Evolutionary conservation across 805 yeast genomes (phyloP), one percentile per base, ranked within the genome.

Genomic region (Saturnispora sanitii): DNA sequence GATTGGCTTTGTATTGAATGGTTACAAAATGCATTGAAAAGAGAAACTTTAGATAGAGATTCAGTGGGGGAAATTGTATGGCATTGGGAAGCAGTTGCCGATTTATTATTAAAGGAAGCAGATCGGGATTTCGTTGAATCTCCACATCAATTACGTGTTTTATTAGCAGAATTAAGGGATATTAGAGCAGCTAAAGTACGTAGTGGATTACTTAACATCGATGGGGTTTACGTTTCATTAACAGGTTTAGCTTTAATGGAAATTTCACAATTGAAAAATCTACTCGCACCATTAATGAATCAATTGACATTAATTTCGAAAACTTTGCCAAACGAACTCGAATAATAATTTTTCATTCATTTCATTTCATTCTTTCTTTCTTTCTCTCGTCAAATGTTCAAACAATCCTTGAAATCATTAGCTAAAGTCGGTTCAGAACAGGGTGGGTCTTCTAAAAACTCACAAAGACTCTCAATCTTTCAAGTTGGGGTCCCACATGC

Each of bases 61-160:
- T 12, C 16, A 6, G 30, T 27, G n/a, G 7, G n/a, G 6, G n/a
- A 11, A 12, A 27, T 27, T 11, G 16, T 97, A 0, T 79, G 81
- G 77, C 75, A 80, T 55, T 92, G 98, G 98, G 65, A 87, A 18
- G 95, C 90, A 38, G 55, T 82, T 1, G 73, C 90, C 4, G 83
- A 81, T 49, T 68, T 81, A 11, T 62, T 90, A 36, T 66, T 90
- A 4, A 67, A 71, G 12, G 50, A 53, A 38, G 95, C 95, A 2
- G 51, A 80, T 0, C 95, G 88, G 50, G 97, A 92, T 57, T 64
- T 87, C 40, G 63, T 67, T 12, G 90, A 82, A 45, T 79, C 86
- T 1, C 70, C 82, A 0, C 83, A 82, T 51, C 79, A 72, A 43
- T 60, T 90, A 20, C 64, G 92, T 37, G 72, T 83, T 2, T 57